Percentiles rank a stretch among this genome's conserved stretches.
These are phyloP conservation scores for Oldenlandia corymbosa DNA, from an alignment of 257 asterid species.

Conservation along the genomic window DNA sequence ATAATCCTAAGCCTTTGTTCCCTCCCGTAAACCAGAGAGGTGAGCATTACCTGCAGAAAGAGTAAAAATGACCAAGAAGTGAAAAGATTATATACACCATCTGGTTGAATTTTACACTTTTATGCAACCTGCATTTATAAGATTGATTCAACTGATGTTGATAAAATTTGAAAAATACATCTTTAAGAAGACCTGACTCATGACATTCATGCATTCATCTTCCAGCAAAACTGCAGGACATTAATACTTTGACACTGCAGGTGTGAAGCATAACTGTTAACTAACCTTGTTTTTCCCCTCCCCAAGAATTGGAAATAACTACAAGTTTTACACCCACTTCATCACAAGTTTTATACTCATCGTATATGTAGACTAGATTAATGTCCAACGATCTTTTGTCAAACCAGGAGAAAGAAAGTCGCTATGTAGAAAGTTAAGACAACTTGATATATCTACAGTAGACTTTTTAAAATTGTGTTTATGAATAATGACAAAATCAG, in stretches of 20 bases:
- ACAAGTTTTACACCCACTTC: background rate
- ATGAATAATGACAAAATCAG: too few relatives aligned
- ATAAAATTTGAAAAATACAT: too few relatives aligned
- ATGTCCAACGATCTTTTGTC: too few relatives aligned
- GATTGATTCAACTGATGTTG: background rate
- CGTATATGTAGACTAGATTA: background rate
- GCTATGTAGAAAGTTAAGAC: too few relatives aligned
- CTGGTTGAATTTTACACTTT: background rate
- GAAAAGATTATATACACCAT: background rate
- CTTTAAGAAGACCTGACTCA: too few relatives aligned
- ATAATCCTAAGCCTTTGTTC: constrained; percentile 77
- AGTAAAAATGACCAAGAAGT: constrained; percentile 14
- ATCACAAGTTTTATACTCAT: too few relatives aligned
- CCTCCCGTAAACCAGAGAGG: constrained; percentile 84
- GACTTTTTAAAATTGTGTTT: too few relatives aligned
- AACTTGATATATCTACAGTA: too few relatives aligned
- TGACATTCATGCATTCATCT: background rate
- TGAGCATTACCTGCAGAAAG: constrained; percentile 62
- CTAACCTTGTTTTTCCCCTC: background rate
- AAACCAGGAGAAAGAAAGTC: background rate
- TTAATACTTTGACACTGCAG: background rate
- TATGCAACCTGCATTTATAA: background rate
- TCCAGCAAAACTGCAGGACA: background rate
- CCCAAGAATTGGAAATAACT: background rate
- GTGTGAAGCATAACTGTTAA: background rate